phyloP scores from a whole-genome alignment of 1,284 basidiomycete genomes.

The Amylostereum chailletii region DNA sequence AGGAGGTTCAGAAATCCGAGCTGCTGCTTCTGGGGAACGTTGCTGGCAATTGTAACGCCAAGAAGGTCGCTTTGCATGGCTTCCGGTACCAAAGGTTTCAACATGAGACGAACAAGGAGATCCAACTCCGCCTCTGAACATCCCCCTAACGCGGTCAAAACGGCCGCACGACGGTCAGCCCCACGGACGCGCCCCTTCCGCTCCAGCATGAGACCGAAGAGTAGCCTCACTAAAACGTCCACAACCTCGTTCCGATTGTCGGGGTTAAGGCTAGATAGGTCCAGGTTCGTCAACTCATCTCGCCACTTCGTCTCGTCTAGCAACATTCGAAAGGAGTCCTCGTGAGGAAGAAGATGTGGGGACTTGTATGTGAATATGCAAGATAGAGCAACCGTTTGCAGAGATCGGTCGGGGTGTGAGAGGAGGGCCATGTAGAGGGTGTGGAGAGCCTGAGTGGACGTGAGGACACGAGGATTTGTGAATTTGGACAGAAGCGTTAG shows the following conservation, averaged over 20 bases:
- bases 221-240: slow-evolving; percentile 67
- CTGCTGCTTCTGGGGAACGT: slow-evolving; percentile 61
- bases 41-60: slow-evolving; percentile 18
- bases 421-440: slow-evolving; percentile 69
- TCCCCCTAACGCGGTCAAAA: slow-evolving; percentile 66
- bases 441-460: slow-evolving; percentile 61
- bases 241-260: slow-evolving; percentile 65
- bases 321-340: slow-evolving; percentile 61
- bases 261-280: slow-evolving; percentile 56
- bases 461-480: slow-evolving; percentile 82
- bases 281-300: slow-evolving; percentile 76
- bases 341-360: slow-evolving; percentile 56
- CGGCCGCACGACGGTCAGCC: slow-evolving; percentile 70
- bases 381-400: slow-evolving; percentile 74
- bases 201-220: slow-evolving; percentile 90
- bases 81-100: slow-evolving; percentile 59
- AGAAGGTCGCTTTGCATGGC: slow-evolving; percentile 14
- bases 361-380: slow-evolving; percentile 85
- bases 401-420: slow-evolving; percentile 74
- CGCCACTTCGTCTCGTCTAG: slow-evolving; percentile 86
- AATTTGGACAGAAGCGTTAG: slow-evolving; percentile 87
- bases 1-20: slow-evolving; percentile 79
- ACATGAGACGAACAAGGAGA: slow-evolving; percentile 84
- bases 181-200: slow-evolving; percentile 65
- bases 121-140: slow-evolving; percentile 71